Evolutionary conservation across 2,329 filamentous ascomycete genomes (phyloP), one percentile per base, ranked within the genome.

Genomic region (Fusarium domesticum): DNA sequence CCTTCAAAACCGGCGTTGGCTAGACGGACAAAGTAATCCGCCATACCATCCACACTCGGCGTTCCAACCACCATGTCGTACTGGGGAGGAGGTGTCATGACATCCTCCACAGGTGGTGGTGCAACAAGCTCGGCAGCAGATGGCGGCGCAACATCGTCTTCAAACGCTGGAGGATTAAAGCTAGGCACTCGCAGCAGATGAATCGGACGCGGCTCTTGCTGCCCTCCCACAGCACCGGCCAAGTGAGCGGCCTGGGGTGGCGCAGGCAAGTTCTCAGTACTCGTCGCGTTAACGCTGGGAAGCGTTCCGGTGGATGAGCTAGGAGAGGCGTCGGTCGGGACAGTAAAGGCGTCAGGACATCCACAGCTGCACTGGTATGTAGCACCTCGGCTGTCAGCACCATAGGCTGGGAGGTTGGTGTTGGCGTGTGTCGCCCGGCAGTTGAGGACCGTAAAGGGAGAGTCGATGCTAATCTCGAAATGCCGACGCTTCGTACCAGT

Each of bases 381-480:
- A 64, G 71, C 23, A 63, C 76, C 42, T 71, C 72, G 55, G 43
- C 70, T 77, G 7, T 81, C 83, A 4, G 67, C 62, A 17, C 74
- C 72, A 64, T 96, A 96, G 14, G 87, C 86, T 0, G 91, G 91
- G 10, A 96, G 77, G 11, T 83, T 83, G 18, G 87, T 95, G 66
- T 96, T 96, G 38, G 88, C 85, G 64, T 93, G 87, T 1, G 89
- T 95, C n/a, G 91, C 90, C 50, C 87, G 87, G 70, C 91, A 96
- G 50, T 91, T 92, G 37, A 96, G 84, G 35, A 96, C 89, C 50
- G 92, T 92, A 63, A 96, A 92, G 1, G 91, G 91, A 2, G 90
- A 96, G 68, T 96, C 91, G 57, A 96, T 96, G 55, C 89, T 95
- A 59, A 96, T 96, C 66, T 96, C 91, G 56, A 95, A 96, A 63